Percentiles rank a stretch among this genome's conserved stretches.
Conservation (phyloP, 768 basidiomycete species). For the Agaricus sinodeliciosus region DNA sequence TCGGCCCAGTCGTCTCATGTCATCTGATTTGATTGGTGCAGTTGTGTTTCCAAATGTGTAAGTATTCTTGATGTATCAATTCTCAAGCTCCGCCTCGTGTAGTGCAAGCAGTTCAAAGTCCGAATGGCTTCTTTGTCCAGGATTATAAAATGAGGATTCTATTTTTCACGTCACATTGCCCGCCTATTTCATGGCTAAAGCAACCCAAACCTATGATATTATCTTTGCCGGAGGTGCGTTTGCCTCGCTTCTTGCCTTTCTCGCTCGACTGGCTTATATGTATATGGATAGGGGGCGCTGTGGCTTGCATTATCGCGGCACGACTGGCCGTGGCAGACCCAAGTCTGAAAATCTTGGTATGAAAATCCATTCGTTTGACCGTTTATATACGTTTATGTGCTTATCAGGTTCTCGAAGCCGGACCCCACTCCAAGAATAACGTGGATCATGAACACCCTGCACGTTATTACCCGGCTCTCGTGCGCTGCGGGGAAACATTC, state of each 20-base stretch:
- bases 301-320: constrained; percentile 51
- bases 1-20: too few relatives aligned
- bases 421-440: constrained; percentile 41
- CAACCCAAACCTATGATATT: constrained; percentile 29
- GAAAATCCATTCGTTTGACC: constrained; percentile 4
- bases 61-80: too few relatives aligned
- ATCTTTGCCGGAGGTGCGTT: constrained; percentile 51
- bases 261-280: neutral
- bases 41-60: too few relatives aligned
- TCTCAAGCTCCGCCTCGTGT: too few relatives aligned
- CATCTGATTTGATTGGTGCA: too few relatives aligned
- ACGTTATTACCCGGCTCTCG: constrained; percentile 38
- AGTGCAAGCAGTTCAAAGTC: too few relatives aligned
- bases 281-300: constrained; percentile 38
- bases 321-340: constrained; percentile 50
- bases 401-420: constrained; percentile 47
- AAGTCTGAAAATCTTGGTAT: constrained; percentile 45
- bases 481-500: constrained; percentile 32
- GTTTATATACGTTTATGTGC: neutral
- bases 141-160: too few relatives aligned
- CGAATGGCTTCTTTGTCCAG: too few relatives aligned
- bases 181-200: neutral
- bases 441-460: constrained; percentile 48
- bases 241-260: neutral
- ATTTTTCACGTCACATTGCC: neutral